phyloP scores from a whole-genome alignment of 352 stramenopile genomes.

The Phytophthora rubi region DNA sequence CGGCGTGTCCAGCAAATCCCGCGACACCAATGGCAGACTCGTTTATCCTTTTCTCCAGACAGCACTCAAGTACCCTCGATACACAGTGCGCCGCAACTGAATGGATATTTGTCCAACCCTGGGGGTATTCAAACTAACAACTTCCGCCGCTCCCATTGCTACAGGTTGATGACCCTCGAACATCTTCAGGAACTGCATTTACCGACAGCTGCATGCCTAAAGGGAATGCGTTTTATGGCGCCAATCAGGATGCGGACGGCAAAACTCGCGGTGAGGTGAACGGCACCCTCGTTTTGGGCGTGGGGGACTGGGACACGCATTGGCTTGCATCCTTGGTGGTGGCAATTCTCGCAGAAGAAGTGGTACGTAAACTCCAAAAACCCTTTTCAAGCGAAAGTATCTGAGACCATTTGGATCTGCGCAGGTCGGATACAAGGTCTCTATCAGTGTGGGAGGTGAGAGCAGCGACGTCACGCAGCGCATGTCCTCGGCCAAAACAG shows the following conservation, averaged over 20 bases:
- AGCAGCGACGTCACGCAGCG: constrained; percentile 26
- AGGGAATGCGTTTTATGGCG: constrained; percentile 29
- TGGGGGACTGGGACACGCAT: constrained; percentile 54
- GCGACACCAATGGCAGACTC: constrained; percentile 38
- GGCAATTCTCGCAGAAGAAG: constrained; percentile 54
- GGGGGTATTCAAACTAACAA: too few relatives aligned
- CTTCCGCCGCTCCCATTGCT: too few relatives aligned
- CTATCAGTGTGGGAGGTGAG: constrained; percentile 19
- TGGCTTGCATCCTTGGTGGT: constrained; percentile 45
- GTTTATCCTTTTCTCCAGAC: constrained; percentile 48
- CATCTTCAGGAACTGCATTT: constrained; percentile 2
- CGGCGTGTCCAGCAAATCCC: constrained; percentile 23
- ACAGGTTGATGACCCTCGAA: constrained; percentile 13
- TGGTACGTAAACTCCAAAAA: constrained; percentile 16
- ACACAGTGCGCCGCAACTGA: constrained; percentile 11
- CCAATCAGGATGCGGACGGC: constrained; percentile 16
- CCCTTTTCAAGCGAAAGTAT: too few relatives aligned
- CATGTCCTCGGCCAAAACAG: constrained; percentile 41
- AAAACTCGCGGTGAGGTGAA: constrained; percentile 21
- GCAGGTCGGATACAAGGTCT: constrained; percentile 45
- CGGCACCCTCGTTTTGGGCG: constrained; percentile 38
- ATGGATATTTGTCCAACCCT: too few relatives aligned
- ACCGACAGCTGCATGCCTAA: constrained; percentile 2
- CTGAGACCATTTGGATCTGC: neutral
- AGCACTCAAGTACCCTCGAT: constrained; percentile 39